Percentiles rank a stretch among this genome's conserved stretches.
These are phyloP conservation scores for Fusarium sp. DNA, from an alignment of 2,329 filamentous ascomycete genomes.

Conservation along the genomic window DNA sequence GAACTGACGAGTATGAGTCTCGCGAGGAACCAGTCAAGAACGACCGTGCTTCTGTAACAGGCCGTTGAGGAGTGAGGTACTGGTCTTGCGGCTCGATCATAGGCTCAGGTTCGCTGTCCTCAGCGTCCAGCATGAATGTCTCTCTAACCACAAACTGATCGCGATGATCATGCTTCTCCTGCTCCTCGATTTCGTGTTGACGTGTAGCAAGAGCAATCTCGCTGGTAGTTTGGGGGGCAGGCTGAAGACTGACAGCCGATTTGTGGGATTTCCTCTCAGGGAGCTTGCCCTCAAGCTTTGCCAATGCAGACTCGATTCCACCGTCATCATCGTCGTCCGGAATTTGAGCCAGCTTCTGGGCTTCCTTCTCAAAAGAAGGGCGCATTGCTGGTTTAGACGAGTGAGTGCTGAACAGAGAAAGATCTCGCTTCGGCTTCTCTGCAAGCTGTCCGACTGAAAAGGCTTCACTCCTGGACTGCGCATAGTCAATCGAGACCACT, in stretches of 20 bases:
- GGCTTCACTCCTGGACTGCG: conserved; percentile 57
- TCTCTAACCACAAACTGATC: conserved; percentile 63
- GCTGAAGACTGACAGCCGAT: conserved; percentile 54
- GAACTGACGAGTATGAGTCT: conserved; percentile 83
- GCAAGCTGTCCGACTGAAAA: conserved; percentile 74
- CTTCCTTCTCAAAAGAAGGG: conserved; percentile 89
- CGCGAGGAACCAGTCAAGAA: conserved; percentile 75
- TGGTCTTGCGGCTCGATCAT: conserved; percentile 30
- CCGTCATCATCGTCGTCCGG: conserved; percentile 87
- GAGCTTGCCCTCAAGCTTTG: conserved; percentile 93
- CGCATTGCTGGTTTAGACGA: conserved; percentile 75
- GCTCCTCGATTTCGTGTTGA: conserved; percentile 53
- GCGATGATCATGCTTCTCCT: conserved; percentile 61
- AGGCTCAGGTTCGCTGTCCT: conserved; percentile 44
- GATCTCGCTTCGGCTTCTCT: conserved; percentile 62
- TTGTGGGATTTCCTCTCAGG: conserved; percentile 65
- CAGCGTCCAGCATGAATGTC: conserved; percentile 51
- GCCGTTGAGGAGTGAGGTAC: conserved; percentile 47
- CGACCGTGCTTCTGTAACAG: conserved; percentile 59
- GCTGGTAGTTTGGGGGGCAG: conserved; percentile 27
- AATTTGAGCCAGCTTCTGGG: conserved; percentile 88
- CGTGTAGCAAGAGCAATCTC: conserved; percentile 45
- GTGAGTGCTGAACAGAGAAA: conserved; percentile 73
- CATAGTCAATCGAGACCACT: conserved; percentile 39
- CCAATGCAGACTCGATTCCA: conserved; percentile 90